phyloP scores from a whole-genome alignment of 192 early-diverging fungal species.

The Glomus cerebriforme region DNA sequence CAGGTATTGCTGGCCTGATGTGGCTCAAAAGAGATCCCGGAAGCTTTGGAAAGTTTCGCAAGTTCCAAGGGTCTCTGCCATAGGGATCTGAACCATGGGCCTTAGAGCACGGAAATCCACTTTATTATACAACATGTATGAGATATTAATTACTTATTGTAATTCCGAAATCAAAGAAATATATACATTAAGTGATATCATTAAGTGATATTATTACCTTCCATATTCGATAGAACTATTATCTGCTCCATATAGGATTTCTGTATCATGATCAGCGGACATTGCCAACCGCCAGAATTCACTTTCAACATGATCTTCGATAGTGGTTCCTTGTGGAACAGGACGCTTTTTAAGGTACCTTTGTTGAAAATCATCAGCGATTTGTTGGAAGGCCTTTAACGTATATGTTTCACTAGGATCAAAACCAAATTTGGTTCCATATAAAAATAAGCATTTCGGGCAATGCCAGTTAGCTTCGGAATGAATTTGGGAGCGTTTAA shows the following conservation, averaged over 20 bases:
- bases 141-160: slow-evolving; percentile 16
- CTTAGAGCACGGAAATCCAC: slow-evolving; percentile 82
- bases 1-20: slow-evolving; percentile 91
- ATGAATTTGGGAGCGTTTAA: slow-evolving; percentile 34
- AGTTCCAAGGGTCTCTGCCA: slow-evolving; percentile 78
- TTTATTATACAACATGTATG: slow-evolving; percentile 35
- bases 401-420: slow-evolving; percentile 84
- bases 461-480: slow-evolving; percentile 87
- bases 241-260: slow-evolving; percentile 97
- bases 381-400: slow-evolving; percentile 75
- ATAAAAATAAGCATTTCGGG: slow-evolving; percentile 71
- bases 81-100: slow-evolving; percentile 68
- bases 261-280: slow-evolving; percentile 81
- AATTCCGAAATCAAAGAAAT: background rate
- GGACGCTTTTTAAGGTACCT: slow-evolving; percentile 46
- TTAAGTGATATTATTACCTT: too few relatives aligned
- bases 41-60: slow-evolving; percentile 84
- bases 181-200: background rate
- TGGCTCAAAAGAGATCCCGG: slow-evolving; percentile 82
- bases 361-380: slow-evolving; percentile 78
- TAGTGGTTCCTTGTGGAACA: slow-evolving; percentile 38
- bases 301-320: slow-evolving; percentile 80
- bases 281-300: slow-evolving; percentile 95
- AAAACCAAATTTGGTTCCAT: slow-evolving; percentile 91
- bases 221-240: slow-evolving; percentile 89